Evolutionary conservation across 345 rosid species (phyloP), one percentile per base, ranked within the genome.

Genomic region (Eucalyptus microcorys): DNA sequence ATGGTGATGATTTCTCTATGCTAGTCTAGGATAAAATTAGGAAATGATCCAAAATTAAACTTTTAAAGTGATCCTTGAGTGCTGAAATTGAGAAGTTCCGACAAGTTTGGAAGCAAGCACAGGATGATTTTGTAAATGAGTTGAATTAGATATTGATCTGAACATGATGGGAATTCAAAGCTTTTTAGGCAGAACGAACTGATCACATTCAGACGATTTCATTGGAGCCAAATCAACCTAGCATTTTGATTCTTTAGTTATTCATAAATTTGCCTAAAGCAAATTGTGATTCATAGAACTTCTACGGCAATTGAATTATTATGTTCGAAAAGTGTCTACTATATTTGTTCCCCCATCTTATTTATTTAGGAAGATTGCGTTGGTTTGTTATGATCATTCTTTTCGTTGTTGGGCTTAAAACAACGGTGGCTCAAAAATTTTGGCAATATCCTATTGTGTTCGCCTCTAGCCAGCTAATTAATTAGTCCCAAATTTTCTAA

Each of bases 201-300:
- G 4, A 59, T 27, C 15, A 59, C 32, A 14, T 10, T 59, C 1
- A 3, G 1, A 2, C 3, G 1, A 30, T 64, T 64, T 64, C 37
- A 4, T 1, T 8, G 10, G 10, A 64, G 76, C 1, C 0, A 64
- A 34, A 64, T 64, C 0, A 1, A 8, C 76, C 37, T 0, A 64
- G 5, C 37, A n/a, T n/a, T 64, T 1, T 1, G 2, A 14, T 64
- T 32, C 76, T 14, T 64, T 61, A 61, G 15, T 61, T 61, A 61
- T 14, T 14, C 17, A 30, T 14, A 13, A 13, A 61, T 61, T 61
- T 5, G 32, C 32, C 12, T 0, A 59, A 59, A 59, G 66, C 32
- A 59, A 52, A 21, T 52, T 3, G 57, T 52, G 10, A 26, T 52
- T 52, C 26, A 50, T 5, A 49, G 6, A 52, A 52, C 24, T 3